Evolutionary conservation across 805 yeast genomes (phyloP), one percentile per base, ranked within the genome.

Genomic region (Saccharomycopsis lassenensis): DNA sequence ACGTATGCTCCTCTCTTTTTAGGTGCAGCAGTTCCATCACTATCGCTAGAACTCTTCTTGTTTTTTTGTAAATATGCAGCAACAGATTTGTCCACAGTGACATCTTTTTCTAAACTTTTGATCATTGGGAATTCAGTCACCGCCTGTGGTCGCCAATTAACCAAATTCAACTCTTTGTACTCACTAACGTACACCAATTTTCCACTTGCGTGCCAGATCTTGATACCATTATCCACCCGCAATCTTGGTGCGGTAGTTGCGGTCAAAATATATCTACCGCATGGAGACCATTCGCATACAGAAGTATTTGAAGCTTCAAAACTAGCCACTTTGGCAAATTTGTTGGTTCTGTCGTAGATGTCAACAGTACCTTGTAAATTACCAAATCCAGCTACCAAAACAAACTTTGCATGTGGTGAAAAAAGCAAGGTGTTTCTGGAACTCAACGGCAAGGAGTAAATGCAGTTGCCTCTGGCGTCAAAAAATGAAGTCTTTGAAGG

Each of bases 251-350:
- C 76, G 0, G 97, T 91, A 4, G 97, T 93, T 14, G 98, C 97
- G 11, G 97, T 89, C 57, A 91, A 62, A 40, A 91, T 75, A 53
- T 69, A 86, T 52, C 91, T 76, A 25, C 98, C 97, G 59, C 91
- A 94, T 7, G 99, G 99, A 2, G 93, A 77, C 98, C 98, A 91
- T 56, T 83, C 84, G 57, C 95, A 89, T 30, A 80, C 93, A n/a
- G 94, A 79, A 11, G 97, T 86, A 62, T 91, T 93, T 30, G 95
- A 63, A 10, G 97, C 98, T 52, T 84, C 83, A 52, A 91, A 80
- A 14, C 83, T 69, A 15, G 86, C 67, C 36, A 91, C 72, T 56
- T 83, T 82, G 38, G 67, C 61, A 57, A 86, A 89, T 58, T 82
- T 80, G 54, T 79, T 76, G 56, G 77, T 84, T 55, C 96, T 81